Percentiles rank a stretch among this genome's conserved stretches.
phyloP scores from a whole-genome alignment of 106 monocot species.

The Dendrobium huoshanense region DNA sequence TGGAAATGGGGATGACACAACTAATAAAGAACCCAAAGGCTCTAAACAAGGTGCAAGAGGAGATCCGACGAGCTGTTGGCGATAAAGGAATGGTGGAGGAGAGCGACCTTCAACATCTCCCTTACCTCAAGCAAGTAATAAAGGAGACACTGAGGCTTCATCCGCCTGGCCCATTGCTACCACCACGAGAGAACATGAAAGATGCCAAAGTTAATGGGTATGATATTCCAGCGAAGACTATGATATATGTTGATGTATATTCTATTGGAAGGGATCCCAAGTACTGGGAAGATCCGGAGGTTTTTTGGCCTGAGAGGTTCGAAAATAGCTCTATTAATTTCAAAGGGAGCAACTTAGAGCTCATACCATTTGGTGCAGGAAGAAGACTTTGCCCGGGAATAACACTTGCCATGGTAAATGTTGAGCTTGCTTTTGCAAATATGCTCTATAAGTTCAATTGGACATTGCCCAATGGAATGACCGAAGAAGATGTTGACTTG shows the following conservation, averaged over 20 bases:
- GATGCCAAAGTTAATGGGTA: conserved; percentile 13
- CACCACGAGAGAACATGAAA: background rate
- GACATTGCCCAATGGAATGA: too few species aligned
- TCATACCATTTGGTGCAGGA: conserved; percentile 23
- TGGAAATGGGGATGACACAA: conserved; percentile 10
- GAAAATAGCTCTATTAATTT: conserved; percentile 1
- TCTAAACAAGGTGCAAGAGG: conserved; percentile 7
- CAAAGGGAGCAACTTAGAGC: conserved; percentile 19
- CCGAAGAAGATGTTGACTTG: too few species aligned
- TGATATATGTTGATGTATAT: conserved; percentile 28
- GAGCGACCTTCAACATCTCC: too few species aligned
- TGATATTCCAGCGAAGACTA: conserved; percentile 11
- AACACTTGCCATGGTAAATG: background rate
- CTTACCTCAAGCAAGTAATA: too few species aligned
- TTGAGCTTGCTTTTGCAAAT: too few species aligned
- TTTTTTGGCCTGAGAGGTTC: conserved; percentile 22
- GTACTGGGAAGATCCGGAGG: conserved; percentile 12
- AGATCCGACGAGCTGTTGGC: background rate
- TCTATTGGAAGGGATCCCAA: conserved; percentile 24
- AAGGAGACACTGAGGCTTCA: too few species aligned
- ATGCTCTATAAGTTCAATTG: too few species aligned
- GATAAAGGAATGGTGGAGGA: background rate
- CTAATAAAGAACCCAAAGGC: conserved; percentile 5
- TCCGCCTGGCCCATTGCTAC: background rate
- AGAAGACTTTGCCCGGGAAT: conserved; percentile 23